phyloP scores from a whole-genome alignment of 495 filamentous ascomycete genomes.

The Aspergillus ostianus region DNA sequence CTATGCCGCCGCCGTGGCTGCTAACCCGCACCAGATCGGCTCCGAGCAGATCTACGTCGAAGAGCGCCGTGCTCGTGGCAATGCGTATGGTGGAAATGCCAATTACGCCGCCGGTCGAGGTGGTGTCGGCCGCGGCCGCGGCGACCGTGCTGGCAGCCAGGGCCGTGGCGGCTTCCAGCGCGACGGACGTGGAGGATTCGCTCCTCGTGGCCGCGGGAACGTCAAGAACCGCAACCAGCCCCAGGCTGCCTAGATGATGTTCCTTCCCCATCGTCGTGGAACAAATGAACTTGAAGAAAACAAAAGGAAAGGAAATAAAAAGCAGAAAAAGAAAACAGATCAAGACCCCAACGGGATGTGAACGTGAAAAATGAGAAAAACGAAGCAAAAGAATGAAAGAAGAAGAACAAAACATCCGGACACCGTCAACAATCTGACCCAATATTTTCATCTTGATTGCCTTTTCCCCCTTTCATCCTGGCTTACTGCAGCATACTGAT shows the following conservation, averaged over 20 bases:
- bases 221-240: conserved; percentile 50
- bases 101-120: conserved; percentile 63
- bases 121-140: conserved; percentile 61
- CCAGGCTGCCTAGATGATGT: conserved; percentile 44
- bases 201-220: conserved; percentile 53
- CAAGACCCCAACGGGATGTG: neutral
- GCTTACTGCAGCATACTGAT: conserved; percentile 16
- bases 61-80: conserved; percentile 76
- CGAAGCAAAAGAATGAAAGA: neutral
- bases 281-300: conserved; percentile 1
- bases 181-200: conserved; percentile 58
- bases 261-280: neutral
- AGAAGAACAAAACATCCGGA: neutral
- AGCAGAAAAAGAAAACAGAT: neutral
- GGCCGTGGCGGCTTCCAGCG: conserved; percentile 68
- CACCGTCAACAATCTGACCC: conserved; percentile 9
- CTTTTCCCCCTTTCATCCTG: conserved; percentile 20
- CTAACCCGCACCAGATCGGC: conserved; percentile 82
- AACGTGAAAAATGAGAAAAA: conserved; percentile 1
- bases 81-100: conserved; percentile 56
- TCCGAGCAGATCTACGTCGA: conserved; percentile 82
- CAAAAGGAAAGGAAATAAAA: neutral
- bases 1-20: conserved; percentile 75
- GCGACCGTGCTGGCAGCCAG: conserved; percentile 62
- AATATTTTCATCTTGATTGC: conserved; percentile 10